Conservation (phyloP, 225 moss, liverwort and hornwort genomes). For the Pseudisothecium myosuroides region DNA sequence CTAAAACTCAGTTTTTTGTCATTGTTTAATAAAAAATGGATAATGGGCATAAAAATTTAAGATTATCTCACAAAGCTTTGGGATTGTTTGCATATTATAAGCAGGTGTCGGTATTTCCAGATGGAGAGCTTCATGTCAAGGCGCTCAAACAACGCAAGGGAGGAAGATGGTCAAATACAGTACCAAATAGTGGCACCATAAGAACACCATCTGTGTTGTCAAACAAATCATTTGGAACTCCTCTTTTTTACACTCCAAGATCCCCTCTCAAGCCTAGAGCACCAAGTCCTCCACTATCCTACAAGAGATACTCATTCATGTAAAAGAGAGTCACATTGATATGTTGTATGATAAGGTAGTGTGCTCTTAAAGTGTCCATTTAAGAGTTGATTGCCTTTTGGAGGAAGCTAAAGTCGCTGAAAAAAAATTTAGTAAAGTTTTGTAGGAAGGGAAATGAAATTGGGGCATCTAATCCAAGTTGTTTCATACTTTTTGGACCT, state of each 20-base stretch:
- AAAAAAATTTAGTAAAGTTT: too few species aligned
- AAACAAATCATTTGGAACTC: constrained; percentile 8
- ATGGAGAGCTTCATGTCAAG: constrained; percentile 66
- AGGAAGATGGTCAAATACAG: constrained; percentile 48
- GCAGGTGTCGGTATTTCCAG: constrained; percentile 75
- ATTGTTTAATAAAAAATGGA: background rate
- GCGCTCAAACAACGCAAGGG: constrained; percentile 38
- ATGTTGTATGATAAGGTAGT: background rate
- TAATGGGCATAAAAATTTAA: background rate
- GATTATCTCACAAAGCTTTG: background rate
- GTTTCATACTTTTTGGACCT: too few species aligned
- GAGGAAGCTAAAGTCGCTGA: too few species aligned
- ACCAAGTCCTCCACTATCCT: constrained; percentile 5
- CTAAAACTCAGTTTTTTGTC: background rate
- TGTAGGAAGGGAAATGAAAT: too few species aligned
- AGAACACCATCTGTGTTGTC: constrained; percentile 14
- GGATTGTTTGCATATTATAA: background rate
- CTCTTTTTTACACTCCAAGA: background rate
- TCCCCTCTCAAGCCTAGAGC: constrained; percentile 10
- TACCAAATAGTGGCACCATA: background rate
- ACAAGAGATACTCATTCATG: background rate
- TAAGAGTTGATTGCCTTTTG: too few species aligned
- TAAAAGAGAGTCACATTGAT: background rate
- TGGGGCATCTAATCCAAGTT: too few species aligned
- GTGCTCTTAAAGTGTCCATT: too few species aligned